Evolutionary conservation across 2,329 filamentous ascomycete genomes (phyloP).

Genomic region (Pezicula radicicola): DNA sequence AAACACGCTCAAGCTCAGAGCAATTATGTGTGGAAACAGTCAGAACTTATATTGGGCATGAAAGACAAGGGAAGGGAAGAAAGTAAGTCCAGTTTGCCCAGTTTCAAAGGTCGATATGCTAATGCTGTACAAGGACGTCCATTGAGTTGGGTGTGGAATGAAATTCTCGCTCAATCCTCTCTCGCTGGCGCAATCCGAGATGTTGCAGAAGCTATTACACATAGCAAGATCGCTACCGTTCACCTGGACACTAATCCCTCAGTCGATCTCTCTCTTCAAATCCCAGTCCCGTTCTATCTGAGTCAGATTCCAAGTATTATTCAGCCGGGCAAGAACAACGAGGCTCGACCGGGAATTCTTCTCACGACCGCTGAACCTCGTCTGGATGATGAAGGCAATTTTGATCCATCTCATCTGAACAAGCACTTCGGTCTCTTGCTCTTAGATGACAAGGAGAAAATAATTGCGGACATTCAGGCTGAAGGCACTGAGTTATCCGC

Average conservation of each 20-base stretch:
- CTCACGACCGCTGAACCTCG: constrained; percentile 82
- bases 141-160: constrained; percentile 66
- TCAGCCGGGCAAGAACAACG: constrained; percentile 66
- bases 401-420: constrained; percentile 68
- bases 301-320: constrained; percentile 29
- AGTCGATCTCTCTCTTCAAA: constrained; percentile 61
- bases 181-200: constrained; percentile 80
- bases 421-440: constrained; percentile 86
- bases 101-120: constrained; percentile 2
- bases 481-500: constrained; percentile 74
- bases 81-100: constrained; percentile 27
- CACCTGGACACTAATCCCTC: constrained; percentile 62
- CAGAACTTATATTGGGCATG: constrained; percentile 74
- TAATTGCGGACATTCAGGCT: constrained; percentile 70
- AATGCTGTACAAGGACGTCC: constrained; percentile 28
- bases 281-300: constrained; percentile 65
- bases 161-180: constrained; percentile 69
- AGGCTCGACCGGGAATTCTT: constrained; percentile 73
- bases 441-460: constrained; percentile 75
- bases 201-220: constrained; percentile 76
- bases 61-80: constrained; percentile 80
- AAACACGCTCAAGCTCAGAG: constrained; percentile 89
- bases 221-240: constrained; percentile 82
- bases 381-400: constrained; percentile 62
- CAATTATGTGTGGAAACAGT: constrained; percentile 90